Evolutionary conservation across 2,329 filamentous ascomycete genomes (phyloP), one percentile per base, ranked within the genome.

Genomic region (Biscogniauxia mediterranea): DNA sequence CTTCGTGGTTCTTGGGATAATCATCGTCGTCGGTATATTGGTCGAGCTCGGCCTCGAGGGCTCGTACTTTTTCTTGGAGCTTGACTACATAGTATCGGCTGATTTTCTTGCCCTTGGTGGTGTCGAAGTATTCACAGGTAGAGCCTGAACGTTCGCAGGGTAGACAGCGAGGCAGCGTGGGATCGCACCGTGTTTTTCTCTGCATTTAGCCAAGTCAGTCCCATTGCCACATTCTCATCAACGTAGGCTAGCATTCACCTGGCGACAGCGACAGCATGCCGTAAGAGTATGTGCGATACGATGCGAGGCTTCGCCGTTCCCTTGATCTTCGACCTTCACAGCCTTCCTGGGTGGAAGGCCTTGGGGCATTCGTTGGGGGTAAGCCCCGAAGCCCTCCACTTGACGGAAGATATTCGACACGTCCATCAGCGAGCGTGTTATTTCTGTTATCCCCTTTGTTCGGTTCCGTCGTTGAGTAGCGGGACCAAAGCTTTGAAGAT

Each of bases 121-220:
- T 92, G 77, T 99, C 95, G 75, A 90, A 96, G 79, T 98, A 99
- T 74, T 97, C 94, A 83, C 95, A 99, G 63, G 88, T 85, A 28
- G 93, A 92, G 71, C 93, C 93, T 65, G 92, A 93, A 69, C 94
- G 87, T 78, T 97, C 93, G 79, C 95, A 99, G 21, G 94, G 93
- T 19, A 92, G 85, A 77, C 95, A 99, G 72, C 91, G 90, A 50
- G 95, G 95, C 21, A 99, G 85, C 15, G 91, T 91, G 3, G 95
- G 91, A 77, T 98, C 95, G 80, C 95, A 99, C 81, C 93, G 85
- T 46, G 94, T 98, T 82, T 99, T 99, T 71, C 94, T 89, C 93
- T 96, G 13, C 19, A 46, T 20, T 13, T 58, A 21, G 11, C 11
- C 7, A 46, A 19, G 19, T 15, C 7, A 23, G 60, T 60, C 50